These are phyloP conservation scores for Alloascoidea africana DNA, from an alignment of 805 yeast genomes.

Conservation along the genomic window DNA sequence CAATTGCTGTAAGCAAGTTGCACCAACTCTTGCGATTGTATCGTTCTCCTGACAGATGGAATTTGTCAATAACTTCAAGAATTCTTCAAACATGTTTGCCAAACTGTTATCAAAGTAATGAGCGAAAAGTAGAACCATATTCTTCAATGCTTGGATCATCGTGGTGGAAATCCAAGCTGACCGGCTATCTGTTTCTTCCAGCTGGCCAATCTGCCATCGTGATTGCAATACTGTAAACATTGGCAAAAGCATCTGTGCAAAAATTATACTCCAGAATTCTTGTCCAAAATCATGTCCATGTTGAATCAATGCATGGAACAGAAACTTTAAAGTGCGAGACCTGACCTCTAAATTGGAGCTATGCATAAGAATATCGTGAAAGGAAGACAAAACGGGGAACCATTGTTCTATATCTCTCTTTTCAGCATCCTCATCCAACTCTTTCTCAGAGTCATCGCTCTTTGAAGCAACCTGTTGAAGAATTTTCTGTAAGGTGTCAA, in stretches of 20 bases:
- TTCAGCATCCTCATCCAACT: slow-evolving; percentile 6
- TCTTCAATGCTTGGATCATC: slow-evolving; percentile 84
- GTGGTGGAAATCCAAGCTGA: slow-evolving; percentile 97
- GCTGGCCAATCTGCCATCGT: slow-evolving; percentile 58
- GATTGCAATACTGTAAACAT: slow-evolving; percentile 69
- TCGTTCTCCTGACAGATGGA: slow-evolving; percentile 96
- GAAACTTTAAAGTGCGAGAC: slow-evolving; percentile 66
- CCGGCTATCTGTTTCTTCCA: slow-evolving; percentile 62
- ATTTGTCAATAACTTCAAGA: slow-evolving; percentile 59
- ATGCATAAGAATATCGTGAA: slow-evolving; percentile 80
- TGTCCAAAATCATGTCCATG: slow-evolving; percentile 66
- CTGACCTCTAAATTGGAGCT: slow-evolving; percentile 93
- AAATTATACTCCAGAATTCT: slow-evolving; percentile 71
- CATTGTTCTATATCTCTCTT: slow-evolving; percentile 29
- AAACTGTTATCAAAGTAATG: slow-evolving; percentile 68
- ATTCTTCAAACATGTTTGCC: slow-evolving; percentile 61
- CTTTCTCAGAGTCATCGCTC: slow-evolving; percentile 15
- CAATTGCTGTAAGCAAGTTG: slow-evolving; percentile 72
- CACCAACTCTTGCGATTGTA: slow-evolving; percentile 88
- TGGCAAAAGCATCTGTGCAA: slow-evolving; percentile 72
- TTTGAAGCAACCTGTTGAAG: slow-evolving; percentile 32
- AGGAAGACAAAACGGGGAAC: slow-evolving; percentile 79
- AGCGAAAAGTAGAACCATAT: slow-evolving; percentile 69
- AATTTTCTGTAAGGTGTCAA: slow-evolving; percentile 54
- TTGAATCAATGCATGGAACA: slow-evolving; percentile 69